Percentiles rank a stretch among this genome's conserved stretches.
Evolutionary conservation across 768 basidiomycete species (phyloP).

Genomic region (Tricholoma saponaceum): DNA sequence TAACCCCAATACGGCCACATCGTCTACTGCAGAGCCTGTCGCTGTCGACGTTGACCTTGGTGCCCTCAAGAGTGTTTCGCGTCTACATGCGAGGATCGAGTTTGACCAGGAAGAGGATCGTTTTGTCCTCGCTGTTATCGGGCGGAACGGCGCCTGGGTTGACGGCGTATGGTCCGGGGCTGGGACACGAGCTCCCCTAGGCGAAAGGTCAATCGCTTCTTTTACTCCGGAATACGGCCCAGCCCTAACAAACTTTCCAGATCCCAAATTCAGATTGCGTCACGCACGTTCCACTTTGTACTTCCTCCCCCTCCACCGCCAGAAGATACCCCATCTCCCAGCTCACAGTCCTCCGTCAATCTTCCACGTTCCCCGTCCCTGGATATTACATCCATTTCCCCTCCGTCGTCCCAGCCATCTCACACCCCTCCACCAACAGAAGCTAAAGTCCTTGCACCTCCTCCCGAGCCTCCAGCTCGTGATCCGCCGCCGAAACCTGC

Average conservation of each 20-base stretch:
- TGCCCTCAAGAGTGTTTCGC: constrained; percentile 94
- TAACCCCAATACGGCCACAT: constrained; percentile 40
- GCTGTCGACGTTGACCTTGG: constrained; percentile 91
- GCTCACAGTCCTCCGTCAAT: constrained; percentile 66
- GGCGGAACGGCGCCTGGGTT: constrained; percentile 98
- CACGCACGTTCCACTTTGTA: constrained; percentile 94
- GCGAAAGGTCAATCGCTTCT: constrained; percentile 59
- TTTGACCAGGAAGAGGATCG: constrained; percentile 88
- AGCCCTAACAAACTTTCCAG: constrained; percentile 33
- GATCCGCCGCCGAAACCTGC: constrained; percentile 37
- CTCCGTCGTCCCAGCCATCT: constrained; percentile 77
- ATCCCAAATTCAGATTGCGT: constrained; percentile 95
- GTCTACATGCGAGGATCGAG: constrained; percentile 92
- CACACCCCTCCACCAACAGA: constrained; percentile 64
- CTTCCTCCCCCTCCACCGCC: constrained; percentile 83
- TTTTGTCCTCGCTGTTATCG: constrained; percentile 86
- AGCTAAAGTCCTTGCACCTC: constrained; percentile 43
- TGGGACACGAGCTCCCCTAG: constrained; percentile 80
- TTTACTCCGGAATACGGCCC: constrained; percentile 6
- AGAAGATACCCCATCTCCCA: constrained; percentile 79
- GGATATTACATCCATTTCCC: constrained; percentile 77
- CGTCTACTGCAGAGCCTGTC: constrained; percentile 52
- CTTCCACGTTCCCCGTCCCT: constrained; percentile 75
- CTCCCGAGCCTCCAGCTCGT: constrained; percentile 31
- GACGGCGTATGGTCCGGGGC: constrained; percentile 94